A percentile compares a stretch with the other conserved stretches of the same genome.
phyloP scores from a whole-genome alignment of 2,329 filamentous ascomycete species.

The Ustulina deusta region DNA sequence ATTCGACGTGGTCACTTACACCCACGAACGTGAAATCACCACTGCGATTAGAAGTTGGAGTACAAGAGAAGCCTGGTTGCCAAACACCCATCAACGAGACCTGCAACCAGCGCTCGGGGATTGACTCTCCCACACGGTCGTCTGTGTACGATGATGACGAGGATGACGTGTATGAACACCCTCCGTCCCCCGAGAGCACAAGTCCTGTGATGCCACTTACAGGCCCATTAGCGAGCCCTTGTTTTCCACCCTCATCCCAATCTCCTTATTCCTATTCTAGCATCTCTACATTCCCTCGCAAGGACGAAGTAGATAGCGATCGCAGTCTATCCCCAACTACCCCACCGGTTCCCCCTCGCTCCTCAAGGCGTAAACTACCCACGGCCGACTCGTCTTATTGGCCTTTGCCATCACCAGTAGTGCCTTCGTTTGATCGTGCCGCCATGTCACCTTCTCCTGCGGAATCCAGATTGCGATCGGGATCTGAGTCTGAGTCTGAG shows the following conservation, averaged over 20 bases:
- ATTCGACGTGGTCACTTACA: conserved; percentile 28
- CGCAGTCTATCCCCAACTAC: conserved; percentile 20
- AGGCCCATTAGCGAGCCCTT: conserved; percentile 46
- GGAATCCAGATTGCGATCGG: conserved; percentile 30
- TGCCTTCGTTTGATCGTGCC: conserved; percentile 33
- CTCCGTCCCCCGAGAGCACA: conserved; percentile 45
- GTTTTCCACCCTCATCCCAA: conserved; percentile 37
- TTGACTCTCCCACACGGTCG: conserved; percentile 39
- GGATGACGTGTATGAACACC: conserved; percentile 33
- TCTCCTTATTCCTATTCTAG: conserved; percentile 19
- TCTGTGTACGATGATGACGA: conserved; percentile 40
- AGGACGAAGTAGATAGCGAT: conserved; percentile 28
- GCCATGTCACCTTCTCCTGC: conserved; percentile 27
- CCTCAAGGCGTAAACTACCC: conserved; percentile 32
- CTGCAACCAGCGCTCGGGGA: neutral
- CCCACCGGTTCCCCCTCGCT: conserved; percentile 34
- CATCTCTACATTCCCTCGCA: conserved; percentile 24
- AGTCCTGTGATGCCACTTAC: conserved; percentile 46
- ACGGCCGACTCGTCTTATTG: conserved; percentile 38
- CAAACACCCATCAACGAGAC: neutral
- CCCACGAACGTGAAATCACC: conserved; percentile 29
- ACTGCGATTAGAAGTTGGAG: conserved; percentile 14
- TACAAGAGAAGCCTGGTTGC: neutral
- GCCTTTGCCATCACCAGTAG: conserved; percentile 38
- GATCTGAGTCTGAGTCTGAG: conserved; percentile 25